These are phyloP conservation scores for Malus fusca DNA, from an alignment of 306 rosid genomes.

Conservation along the genomic window DNA sequence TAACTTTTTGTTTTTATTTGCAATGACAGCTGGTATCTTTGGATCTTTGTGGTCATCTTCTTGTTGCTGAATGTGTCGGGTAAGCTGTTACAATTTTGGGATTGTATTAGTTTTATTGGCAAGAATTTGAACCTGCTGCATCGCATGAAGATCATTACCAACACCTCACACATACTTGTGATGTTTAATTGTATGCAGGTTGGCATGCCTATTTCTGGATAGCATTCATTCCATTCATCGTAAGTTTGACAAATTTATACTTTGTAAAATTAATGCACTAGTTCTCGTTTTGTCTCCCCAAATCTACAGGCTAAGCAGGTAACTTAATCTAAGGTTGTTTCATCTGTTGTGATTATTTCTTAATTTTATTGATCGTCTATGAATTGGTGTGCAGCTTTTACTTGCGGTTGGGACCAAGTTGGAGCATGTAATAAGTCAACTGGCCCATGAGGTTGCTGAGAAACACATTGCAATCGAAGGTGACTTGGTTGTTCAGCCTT, in stretches of 20 bases:
- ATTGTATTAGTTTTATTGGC: neutral
- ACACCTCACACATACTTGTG: neutral
- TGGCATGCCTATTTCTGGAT: constrained; percentile 31
- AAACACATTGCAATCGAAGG: constrained; percentile 30
- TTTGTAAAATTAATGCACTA: too few relatives aligned
- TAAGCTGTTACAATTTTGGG: neutral
- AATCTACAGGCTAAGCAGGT: neutral
- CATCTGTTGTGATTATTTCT: neutral
- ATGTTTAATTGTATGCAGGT: constrained; percentile 9
- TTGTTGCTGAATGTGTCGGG: constrained; percentile 29
- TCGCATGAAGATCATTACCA: neutral
- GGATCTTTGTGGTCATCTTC: constrained; percentile 26
- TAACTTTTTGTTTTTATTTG: neutral
- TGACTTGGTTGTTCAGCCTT: constrained; percentile 25
- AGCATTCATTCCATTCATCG: constrained; percentile 24
- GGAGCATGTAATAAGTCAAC: constrained; percentile 28
- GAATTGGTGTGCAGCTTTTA: constrained; percentile 15
- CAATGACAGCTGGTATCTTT: constrained; percentile 28
- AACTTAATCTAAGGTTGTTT: neutral
- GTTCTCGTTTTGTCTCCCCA: neutral
- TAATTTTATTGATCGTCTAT: too few relatives aligned
- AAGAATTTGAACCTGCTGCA: neutral
- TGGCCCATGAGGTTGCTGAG: constrained; percentile 32
- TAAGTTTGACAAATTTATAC: constrained; percentile 2
- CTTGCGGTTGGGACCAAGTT: constrained; percentile 30